Evolutionary conservation across 768 basidiomycete genomes (phyloP).

Genomic region (Russula olivacea): DNA sequence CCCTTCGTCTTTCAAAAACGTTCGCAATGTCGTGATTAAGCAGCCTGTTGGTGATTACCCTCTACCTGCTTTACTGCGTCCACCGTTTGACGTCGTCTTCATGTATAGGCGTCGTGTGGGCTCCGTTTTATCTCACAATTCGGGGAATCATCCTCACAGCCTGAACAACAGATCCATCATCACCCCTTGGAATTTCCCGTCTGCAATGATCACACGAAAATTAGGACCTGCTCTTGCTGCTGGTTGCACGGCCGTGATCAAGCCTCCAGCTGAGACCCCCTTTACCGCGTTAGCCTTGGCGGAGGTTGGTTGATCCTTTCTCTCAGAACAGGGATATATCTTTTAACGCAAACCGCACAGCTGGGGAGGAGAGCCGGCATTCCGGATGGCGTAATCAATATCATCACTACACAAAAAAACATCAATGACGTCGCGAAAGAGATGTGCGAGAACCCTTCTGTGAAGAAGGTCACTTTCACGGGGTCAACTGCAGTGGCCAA

Average conservation of each 20-base stretch:
- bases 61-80: neutral
- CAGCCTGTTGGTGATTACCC: constrained; percentile 71
- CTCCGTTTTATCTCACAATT: constrained; percentile 14
- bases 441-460: constrained; percentile 80
- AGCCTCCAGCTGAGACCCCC: constrained; percentile 92
- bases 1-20: constrained; percentile 61
- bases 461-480: constrained; percentile 90
- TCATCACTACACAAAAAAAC: constrained; percentile 84
- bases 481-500: constrained; percentile 82
- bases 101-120: constrained; percentile 43
- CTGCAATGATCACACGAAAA: constrained; percentile 92
- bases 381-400: constrained; percentile 91
- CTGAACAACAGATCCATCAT: constrained; percentile 55
- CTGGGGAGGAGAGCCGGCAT: constrained; percentile 85
- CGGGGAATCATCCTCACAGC: neutral
- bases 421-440: constrained; percentile 86
- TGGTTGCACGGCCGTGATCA: constrained; percentile 94
- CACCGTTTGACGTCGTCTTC: constrained; percentile 1
- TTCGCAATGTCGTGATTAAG: constrained; percentile 86
- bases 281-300: constrained; percentile 86
- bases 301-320: constrained; percentile 49
- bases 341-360: constrained; percentile 35
- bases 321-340: neutral
- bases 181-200: constrained; percentile 93
- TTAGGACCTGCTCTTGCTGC: constrained; percentile 85